These are phyloP conservation scores for Fomitopsis pulvina DNA, from an alignment of 768 basidiomycete genomes.

Conservation along the genomic window DNA sequence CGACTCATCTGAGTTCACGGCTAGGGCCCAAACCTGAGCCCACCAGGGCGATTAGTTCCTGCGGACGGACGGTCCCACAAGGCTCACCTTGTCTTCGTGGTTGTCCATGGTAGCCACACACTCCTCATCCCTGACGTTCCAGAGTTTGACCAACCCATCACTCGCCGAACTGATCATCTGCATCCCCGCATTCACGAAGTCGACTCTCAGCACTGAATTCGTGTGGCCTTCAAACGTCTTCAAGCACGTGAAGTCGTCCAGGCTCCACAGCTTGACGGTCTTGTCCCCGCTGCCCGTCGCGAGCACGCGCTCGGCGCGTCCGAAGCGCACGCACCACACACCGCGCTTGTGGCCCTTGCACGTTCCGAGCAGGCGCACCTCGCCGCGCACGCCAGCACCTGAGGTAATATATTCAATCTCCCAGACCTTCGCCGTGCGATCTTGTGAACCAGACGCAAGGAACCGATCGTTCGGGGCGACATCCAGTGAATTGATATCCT, in stretches of 20 bases:
- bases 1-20: constrained; percentile 72
- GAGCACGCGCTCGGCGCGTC: constrained; percentile 71
- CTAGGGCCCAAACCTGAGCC: constrained; percentile 92
- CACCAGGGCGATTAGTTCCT: not conserved
- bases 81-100: constrained; percentile 89
- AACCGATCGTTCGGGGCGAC: constrained; percentile 83
- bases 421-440: constrained; percentile 90
- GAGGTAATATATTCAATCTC: constrained; percentile 53
- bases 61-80: not conserved
- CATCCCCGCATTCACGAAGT: constrained; percentile 77
- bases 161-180: constrained; percentile 89
- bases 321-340: constrained; percentile 92
- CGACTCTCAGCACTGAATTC: constrained; percentile 91
- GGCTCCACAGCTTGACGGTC: constrained; percentile 88
- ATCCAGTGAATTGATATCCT: constrained; percentile 97
- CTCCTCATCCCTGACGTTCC: constrained; percentile 87
- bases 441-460: constrained; percentile 92
- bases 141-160: constrained; percentile 93
- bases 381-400: constrained; percentile 46
- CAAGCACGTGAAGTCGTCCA: constrained; percentile 90
- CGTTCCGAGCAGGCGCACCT: constrained; percentile 71
- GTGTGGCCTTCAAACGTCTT: constrained; percentile 98
- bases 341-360: constrained; percentile 97
- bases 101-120: constrained; percentile 89
- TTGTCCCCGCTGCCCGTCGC: constrained; percentile 96